phyloP scores from a whole-genome alignment of 176 grass and related monocot genomes.

The Juncus inflexus region DNA sequence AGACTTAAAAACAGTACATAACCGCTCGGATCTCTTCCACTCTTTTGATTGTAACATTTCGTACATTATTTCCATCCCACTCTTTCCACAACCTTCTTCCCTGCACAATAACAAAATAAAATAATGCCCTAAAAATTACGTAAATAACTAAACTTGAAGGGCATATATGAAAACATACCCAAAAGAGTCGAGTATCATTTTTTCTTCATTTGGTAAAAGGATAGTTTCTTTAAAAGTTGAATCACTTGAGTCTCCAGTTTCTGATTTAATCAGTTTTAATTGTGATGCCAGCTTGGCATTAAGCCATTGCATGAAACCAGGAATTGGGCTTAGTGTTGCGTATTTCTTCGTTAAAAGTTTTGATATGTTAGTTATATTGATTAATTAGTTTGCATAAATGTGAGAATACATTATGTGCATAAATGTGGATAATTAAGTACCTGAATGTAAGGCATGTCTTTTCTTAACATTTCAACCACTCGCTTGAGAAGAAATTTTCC shows the following conservation, averaged over 20 bases:
- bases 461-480: slow-evolving; percentile 77
- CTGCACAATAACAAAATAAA: slow-evolving; percentile 39
- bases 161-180: slow-evolving; percentile 36
- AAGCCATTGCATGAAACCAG: slow-evolving; percentile 96
- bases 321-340: slow-evolving; percentile 86
- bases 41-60: slow-evolving; percentile 60
- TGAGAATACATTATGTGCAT: background rate
- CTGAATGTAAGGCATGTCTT: slow-evolving; percentile 68
- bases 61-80: slow-evolving; percentile 63
- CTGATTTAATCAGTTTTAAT: slow-evolving; percentile 57
- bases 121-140: slow-evolving; percentile 17
- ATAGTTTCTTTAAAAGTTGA: slow-evolving; percentile 64
- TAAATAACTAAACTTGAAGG: background rate
- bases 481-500: slow-evolving; percentile 96
- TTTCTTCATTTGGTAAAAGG: slow-evolving; percentile 78
- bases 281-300: slow-evolving; percentile 74
- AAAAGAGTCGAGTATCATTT: slow-evolving; percentile 47
- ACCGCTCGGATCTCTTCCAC: slow-evolving; percentile 58
- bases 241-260: slow-evolving; percentile 31
- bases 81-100: slow-evolving; percentile 49
- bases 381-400: slow-evolving; percentile 6
- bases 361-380: background rate
- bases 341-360: slow-evolving; percentile 50
- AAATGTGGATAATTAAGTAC: slow-evolving; percentile 31
- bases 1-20: slow-evolving; percentile 53